Evolutionary conservation across 495 filamentous ascomycete genomes (phyloP).

Genomic region (Hypoxylon intermedium): DNA sequence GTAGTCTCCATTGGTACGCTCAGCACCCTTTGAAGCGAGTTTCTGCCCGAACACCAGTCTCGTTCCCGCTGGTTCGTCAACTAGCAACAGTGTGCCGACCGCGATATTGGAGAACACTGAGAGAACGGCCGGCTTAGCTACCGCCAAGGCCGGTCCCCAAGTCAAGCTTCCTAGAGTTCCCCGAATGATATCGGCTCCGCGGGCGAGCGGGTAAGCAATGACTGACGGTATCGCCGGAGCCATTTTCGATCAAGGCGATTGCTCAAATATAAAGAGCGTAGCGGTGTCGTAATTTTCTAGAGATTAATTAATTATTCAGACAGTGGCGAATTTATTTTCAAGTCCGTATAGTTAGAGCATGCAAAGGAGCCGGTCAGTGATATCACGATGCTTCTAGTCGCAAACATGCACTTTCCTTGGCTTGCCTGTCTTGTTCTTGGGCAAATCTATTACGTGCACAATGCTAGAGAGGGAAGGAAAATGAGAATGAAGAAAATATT

Average conservation of each 20-base stretch:
- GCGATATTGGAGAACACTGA: conserved; percentile 51
- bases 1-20: conserved; percentile 35
- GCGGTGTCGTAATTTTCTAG: no score
- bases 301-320: background rate
- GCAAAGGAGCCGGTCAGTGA: background rate
- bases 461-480: background rate
- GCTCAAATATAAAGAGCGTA: background rate
- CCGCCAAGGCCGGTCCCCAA: conserved; percentile 47
- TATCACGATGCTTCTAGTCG: background rate
- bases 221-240: conserved; percentile 32
- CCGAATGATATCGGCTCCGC: conserved; percentile 43
- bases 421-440: background rate
- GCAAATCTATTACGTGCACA: background rate
- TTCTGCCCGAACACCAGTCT: conserved; percentile 44
- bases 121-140: conserved; percentile 50
- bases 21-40: conserved; percentile 26
- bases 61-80: conserved; percentile 47
- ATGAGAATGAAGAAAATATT: background rate
- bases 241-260: conserved; percentile 7
- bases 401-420: background rate
- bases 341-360: background rate
- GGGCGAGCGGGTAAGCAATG: conserved; percentile 37
- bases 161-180: conserved; percentile 46
- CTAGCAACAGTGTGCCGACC: conserved; percentile 51
- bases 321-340: background rate